phyloP scores from a whole-genome alignment of 768 basidiomycete genomes.

The Phaffia tasmanica region DNA sequence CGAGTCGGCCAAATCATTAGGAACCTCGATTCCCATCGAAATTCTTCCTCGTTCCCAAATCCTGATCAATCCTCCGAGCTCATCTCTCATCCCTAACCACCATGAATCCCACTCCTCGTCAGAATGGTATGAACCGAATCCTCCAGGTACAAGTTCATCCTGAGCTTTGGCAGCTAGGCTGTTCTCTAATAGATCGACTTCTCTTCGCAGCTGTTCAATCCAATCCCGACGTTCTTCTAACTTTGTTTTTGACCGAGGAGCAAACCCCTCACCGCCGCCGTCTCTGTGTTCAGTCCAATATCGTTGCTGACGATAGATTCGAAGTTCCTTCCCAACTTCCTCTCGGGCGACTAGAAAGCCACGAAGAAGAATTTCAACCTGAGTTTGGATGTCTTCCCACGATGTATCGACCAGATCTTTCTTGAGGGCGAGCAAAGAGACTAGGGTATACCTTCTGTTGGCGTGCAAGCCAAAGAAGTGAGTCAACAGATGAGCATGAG shows the following conservation, averaged over 20 bases:
- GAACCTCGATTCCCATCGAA: background rate
- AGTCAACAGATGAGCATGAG: slow-evolving; percentile 15
- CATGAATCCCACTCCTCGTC: slow-evolving; percentile 8
- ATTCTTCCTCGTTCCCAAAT: slow-evolving; percentile 19
- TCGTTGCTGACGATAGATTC: background rate
- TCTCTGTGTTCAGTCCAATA: background rate
- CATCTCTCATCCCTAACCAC: slow-evolving; percentile 22
- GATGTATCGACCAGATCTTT: background rate
- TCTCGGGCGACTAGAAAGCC: slow-evolving; percentile 5
- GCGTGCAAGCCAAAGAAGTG: slow-evolving; percentile 14
- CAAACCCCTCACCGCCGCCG: background rate
- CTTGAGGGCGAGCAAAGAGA: slow-evolving; percentile 15
- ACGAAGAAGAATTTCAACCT: background rate
- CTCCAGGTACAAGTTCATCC: background rate
- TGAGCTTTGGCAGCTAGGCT: background rate
- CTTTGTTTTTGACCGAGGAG: background rate
- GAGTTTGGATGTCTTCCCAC: slow-evolving; percentile 8
- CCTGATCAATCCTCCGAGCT: slow-evolving; percentile 14
- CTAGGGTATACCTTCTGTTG: slow-evolving; percentile 13
- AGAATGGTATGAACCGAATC: background rate
- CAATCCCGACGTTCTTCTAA: background rate
- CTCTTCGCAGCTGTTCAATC: background rate
- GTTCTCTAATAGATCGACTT: background rate
- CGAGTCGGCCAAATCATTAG: background rate
- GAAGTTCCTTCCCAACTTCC: background rate